Base-by-base conservation (phyloP, 208 protist genomes). In the Trichomonas tenax region DNA sequence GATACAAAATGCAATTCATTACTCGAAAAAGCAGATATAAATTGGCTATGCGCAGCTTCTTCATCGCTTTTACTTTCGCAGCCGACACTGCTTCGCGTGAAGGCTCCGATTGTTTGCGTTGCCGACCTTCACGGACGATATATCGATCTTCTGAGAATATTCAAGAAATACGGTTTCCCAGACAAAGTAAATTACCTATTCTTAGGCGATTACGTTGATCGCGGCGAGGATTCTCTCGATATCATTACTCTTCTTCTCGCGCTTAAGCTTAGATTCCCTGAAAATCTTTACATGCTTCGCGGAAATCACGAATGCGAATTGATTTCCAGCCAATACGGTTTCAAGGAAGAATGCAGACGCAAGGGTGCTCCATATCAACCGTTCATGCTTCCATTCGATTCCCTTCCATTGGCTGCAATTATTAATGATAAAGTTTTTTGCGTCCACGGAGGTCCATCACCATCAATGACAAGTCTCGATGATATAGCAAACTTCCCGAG, bases 281-380 rank as follows among this genome's bases (percentile, higher is more conserved):
- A 98, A 40, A 96, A 97, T 82, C 98, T 99, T 63, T 98, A 98
- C 23, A 96, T 99, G 2, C 96, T 99, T 9, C 97, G 98, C 63
- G 98, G 98, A 23, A 99, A 99, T 96, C 98, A 99, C 97, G 98
- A 99, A 96, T 98, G 96, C 46, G 96, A 98, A 58, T 98, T 98
- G 96, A 98, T 99, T 88, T 99, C 98, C 14, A 98, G 98, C 98
- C 97, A 98, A 6, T 99, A 98, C 96, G 98, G 98, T 48, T 99
- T 99, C 93, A 98, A 98, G 96, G 98, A 98, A 84, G 98, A 99
- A 96, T 98, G 98, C 82, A 98, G 98, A 96, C 98, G 98, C 40
- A 98, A 98, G 96, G 97, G 97, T 15, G 98, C 98, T 96, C 97
- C 97, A 17, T 98, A 98, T 98, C 97, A 97, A 93, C 98, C 98